Base-by-base conservation (phyloP, 2,329 filamentous ascomycete species). In the Colletotrichum sp. region DNA sequence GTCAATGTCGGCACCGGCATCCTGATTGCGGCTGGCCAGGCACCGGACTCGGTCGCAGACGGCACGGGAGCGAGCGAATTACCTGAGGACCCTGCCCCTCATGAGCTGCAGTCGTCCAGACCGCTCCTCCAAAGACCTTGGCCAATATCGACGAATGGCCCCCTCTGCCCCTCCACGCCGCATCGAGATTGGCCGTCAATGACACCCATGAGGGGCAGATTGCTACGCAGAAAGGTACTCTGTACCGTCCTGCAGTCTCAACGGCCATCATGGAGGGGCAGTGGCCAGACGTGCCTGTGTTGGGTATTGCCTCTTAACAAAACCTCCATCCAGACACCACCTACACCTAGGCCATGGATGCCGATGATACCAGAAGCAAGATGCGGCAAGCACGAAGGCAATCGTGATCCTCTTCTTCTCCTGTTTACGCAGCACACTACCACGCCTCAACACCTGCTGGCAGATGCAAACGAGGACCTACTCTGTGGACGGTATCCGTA, bases 81-180 rank as follows among this genome's bases (percentile, higher is more conserved):
- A 62, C n/a, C 21, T n/a, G n/a, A 1, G n/a, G 36, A 43, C 8
- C 36, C 36, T 43, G 38, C 38, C 18, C 10, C 38, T 48, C 38
- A n/a, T 48, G 18, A n/a, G 18, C 38, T 48, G 38, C 52, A 68
- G 68, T 58, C 69, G 59, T 74, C 62, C 62, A 75, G 73, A 75
- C 73, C 73, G 73, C 69, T 75, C 59, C 64, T 75, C 61, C 34
- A 52, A 34, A 21, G n/a, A 43, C 55, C 56, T 48, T 36, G 56
- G 65, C 56, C 66, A 69, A n/a, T 64, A 28, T 64, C 34, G 10
- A 71, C 59, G 34, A 14, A 59, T 32, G 67, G 24, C 59, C 71
- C 58, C 59, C 58, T 38, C 21, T 6, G 18, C 48, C 48, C 32
- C 58, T 36, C 34, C 58, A 21, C 24, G 36, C 69, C 56, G 36